Conservation (phyloP, 2,329 filamentous ascomycete genomes). For the Shiraia sp. region DNA sequence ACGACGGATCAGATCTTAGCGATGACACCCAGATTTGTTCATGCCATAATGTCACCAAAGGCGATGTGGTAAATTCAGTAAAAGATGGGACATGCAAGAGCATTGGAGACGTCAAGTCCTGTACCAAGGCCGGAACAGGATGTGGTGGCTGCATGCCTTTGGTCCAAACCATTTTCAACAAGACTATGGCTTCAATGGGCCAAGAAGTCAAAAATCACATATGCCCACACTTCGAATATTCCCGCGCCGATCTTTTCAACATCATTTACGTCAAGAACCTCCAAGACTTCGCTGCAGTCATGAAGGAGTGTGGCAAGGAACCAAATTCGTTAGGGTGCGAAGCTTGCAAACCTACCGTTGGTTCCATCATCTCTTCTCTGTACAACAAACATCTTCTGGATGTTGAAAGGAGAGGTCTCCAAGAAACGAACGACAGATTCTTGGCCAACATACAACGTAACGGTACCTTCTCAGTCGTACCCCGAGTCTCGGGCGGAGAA, state of each 20-base stretch:
- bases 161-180: conserved; percentile 87
- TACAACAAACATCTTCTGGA: conserved; percentile 86
- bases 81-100: conserved; percentile 82
- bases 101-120: conserved; percentile 80
- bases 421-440: conserved; percentile 90
- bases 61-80: conserved; percentile 71
- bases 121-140: conserved; percentile 88
- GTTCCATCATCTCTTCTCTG: conserved; percentile 76
- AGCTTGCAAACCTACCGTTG: conserved; percentile 81
- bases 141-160: conserved; percentile 90
- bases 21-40: conserved; percentile 91
- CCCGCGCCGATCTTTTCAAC: conserved; percentile 86
- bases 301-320: conserved; percentile 76
- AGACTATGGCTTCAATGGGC: conserved; percentile 81
- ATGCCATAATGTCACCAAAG: conserved; percentile 90
- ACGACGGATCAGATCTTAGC: conserved; percentile 76
- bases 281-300: conserved; percentile 72
- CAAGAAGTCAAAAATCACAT: conserved; percentile 85
- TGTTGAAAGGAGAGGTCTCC: conserved; percentile 69
- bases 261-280: conserved; percentile 82
- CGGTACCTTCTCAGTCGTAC: conserved; percentile 87
- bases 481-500: conserved; percentile 80
- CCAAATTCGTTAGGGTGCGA: conserved; percentile 78
- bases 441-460: conserved; percentile 90
- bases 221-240: conserved; percentile 82